These are phyloP conservation scores for rapeseed (Brassica napus) DNA, from an alignment of 345 rosid genomes.

Conservation along the genomic window Da-Ae NC_063452.1:27475501-27476000, in stretches of 20 bases:
- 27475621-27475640: constrained; percentile 82
- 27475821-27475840: background rate
- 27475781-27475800: background rate
- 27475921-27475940: constrained; percentile 83
- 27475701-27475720: no score
- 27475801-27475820: background rate
- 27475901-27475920: constrained; percentile 85
- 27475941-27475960: constrained; percentile 32
- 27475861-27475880: constrained; percentile 69
- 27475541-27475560: constrained; percentile 76
- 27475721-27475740: background rate
- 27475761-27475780: background rate
- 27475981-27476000: constrained; percentile 15
- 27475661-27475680: background rate
- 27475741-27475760: background rate
- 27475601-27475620: constrained; percentile 80
- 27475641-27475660: constrained; percentile 75
- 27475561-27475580: constrained; percentile 83
- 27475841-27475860: constrained; percentile 5
- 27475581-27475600: constrained; percentile 92
- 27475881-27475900: constrained; percentile 71
- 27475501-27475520: background rate
- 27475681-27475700: constrained; percentile 1
- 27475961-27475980: background rate
- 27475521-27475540: constrained; percentile 56